Evolutionary conservation across 78 protist species (phyloP).

Genomic region (Dictyostelium citrinum): DNA sequence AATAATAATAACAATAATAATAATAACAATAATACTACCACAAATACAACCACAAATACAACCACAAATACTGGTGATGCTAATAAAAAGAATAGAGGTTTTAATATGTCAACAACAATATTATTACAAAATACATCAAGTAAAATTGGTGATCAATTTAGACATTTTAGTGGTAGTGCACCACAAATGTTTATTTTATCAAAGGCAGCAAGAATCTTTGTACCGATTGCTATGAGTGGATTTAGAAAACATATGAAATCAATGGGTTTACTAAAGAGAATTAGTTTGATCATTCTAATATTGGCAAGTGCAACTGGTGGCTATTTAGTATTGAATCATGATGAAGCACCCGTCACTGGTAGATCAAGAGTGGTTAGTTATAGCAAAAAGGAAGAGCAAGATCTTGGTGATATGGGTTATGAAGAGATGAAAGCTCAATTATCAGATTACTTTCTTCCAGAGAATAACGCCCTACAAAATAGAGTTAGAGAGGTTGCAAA

Average conservation of each 20-base stretch:
- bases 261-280: neutral
- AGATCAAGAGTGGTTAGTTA: slow-evolving; percentile 18
- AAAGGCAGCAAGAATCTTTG: slow-evolving; percentile 16
- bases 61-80: neutral
- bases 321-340: slow-evolving; percentile 28
- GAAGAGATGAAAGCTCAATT: neutral
- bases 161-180: slow-evolving; percentile 19
- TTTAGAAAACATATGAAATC: neutral
- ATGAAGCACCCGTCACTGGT: slow-evolving; percentile 47
- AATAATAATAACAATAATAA: too few species aligned
- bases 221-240: slow-evolving; percentile 67
- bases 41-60: neutral
- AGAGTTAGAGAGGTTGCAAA: slow-evolving; percentile 33
- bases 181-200: slow-evolving; percentile 5
- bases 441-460: slow-evolving; percentile 10
- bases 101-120: neutral
- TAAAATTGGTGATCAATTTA: neutral
- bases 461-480: slow-evolving; percentile 29
- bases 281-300: neutral
- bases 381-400: slow-evolving; percentile 15
- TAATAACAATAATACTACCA: too few species aligned
- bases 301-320: neutral
- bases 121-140: neutral
- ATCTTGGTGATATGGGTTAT: slow-evolving; percentile 27
- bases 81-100: neutral